Evolutionary conservation across 169 alveolate genomes (phyloP).

Genomic region (Ichthyophthirius multifiliis): DNA sequence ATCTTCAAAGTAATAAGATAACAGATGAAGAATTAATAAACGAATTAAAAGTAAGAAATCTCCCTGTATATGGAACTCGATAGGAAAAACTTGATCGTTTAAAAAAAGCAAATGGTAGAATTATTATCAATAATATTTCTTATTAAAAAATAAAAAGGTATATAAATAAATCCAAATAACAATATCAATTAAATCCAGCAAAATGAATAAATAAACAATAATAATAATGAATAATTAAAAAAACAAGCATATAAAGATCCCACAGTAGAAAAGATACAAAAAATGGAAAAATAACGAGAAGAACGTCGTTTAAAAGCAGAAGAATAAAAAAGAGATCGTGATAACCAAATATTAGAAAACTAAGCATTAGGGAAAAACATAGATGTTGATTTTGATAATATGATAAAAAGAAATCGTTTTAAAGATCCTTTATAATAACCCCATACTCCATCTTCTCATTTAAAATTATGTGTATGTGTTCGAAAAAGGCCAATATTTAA

Average conservation of each 20-base stretch:
- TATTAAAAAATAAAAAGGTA: not conserved
- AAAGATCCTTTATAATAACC: conserved; percentile 22
- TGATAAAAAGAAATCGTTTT: conserved; percentile 46
- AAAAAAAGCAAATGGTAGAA: conserved; percentile 57
- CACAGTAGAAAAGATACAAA: conserved; percentile 73
- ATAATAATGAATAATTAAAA: not conserved
- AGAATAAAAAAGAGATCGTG: conserved; percentile 61
- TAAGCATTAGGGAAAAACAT: conserved; percentile 62
- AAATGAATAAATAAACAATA: no score
- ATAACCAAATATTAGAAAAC: conserved; percentile 57
- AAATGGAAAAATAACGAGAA: conserved; percentile 71
- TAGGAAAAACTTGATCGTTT: conserved; percentile 62
- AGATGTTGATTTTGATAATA: conserved; percentile 69
- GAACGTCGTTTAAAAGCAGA: conserved; percentile 73
- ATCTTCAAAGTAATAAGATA: conserved; percentile 8
- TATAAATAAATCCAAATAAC: conserved; percentile 9
- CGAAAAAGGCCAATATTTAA: conserved; percentile 79
- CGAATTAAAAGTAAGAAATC: conserved; percentile 57
- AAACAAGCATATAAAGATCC: conserved; percentile 13
- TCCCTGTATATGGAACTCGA: conserved; percentile 71
- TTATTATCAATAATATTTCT: not conserved
- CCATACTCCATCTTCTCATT: conserved; percentile 46
- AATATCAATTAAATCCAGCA: no score
- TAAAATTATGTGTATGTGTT: conserved; percentile 74
- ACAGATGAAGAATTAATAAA: conserved; percentile 55